A percentile compares a stretch with the other conserved stretches of the same genome.
phyloP scores from a whole-genome alignment of 2,329 filamentous ascomycete species.

The Huntiella savannae region DNA sequence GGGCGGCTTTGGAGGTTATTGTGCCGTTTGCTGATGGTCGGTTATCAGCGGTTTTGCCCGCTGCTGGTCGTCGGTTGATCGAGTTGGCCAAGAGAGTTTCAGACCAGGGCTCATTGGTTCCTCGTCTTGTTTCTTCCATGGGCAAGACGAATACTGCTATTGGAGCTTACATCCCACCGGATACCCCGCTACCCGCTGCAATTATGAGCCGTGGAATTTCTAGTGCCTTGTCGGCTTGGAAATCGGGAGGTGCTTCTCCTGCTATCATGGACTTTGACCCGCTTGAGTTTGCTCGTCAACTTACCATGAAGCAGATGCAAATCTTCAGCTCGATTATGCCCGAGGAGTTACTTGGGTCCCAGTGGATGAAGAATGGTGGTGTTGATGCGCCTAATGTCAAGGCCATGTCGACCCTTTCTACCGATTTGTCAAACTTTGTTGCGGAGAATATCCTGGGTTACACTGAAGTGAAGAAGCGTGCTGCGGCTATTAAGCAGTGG shows the following conservation, averaged over 20 bases:
- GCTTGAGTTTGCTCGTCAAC: slow-evolving; percentile 73
- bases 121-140: slow-evolving; percentile 66
- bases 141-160: slow-evolving; percentile 70
- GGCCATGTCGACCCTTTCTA: slow-evolving; percentile 82
- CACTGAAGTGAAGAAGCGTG: slow-evolving; percentile 83
- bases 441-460: slow-evolving; percentile 78
- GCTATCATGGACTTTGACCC: slow-evolving; percentile 81
- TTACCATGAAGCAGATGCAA: slow-evolving; percentile 79
- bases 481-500: slow-evolving; percentile 88
- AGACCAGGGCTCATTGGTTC: slow-evolving; percentile 55
- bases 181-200: slow-evolving; percentile 51
- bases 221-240: slow-evolving; percentile 53
- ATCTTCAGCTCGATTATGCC: slow-evolving; percentile 86
- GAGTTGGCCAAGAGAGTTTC: slow-evolving; percentile 67
- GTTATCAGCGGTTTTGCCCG: slow-evolving; percentile 48
- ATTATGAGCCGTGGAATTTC: slow-evolving; percentile 59
- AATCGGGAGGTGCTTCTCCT: slow-evolving; percentile 47
- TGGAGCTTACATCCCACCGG: slow-evolving; percentile 44
- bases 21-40: slow-evolving; percentile 60
- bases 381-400: slow-evolving; percentile 73
- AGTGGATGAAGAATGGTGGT: slow-evolving; percentile 81
- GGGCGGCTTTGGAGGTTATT: slow-evolving; percentile 56
- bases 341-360: slow-evolving; percentile 74
- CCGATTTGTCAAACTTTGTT: slow-evolving; percentile 79
- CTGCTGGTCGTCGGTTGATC: slow-evolving; percentile 59